Evolutionary conservation across 371 early-diverging fungal species (phyloP), one percentile per base, ranked within the genome.

Genomic region (Sporodiniella umbellata): DNA sequence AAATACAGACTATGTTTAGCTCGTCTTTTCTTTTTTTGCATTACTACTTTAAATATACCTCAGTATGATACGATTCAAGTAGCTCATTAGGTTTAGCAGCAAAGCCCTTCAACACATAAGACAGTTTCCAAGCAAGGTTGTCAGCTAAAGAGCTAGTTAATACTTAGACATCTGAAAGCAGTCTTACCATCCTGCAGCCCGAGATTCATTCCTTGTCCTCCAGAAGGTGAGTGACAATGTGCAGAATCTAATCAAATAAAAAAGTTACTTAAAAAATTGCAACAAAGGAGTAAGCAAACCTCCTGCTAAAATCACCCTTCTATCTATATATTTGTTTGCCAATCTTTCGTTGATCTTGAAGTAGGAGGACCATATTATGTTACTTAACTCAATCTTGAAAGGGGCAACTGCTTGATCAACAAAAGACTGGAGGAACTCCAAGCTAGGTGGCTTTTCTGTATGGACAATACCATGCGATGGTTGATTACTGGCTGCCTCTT

Each of bases 71-170:
- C 0, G 70, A 70, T 24, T 74, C 60, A 4, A 74, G 33, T 7
- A 74, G 33, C n/a, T 40, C 38, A 12, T 74, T 71, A 10, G 64
- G 60, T 19, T 68, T 50, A 12, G 49, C 25, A 3, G 62, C 45
- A 10, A 48, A 22, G 0, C 58, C 60, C 0, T 55, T 61, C 14
- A 74, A 40, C 1, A 66, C 75, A 18, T 59, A 42, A 1, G 75
- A 70, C 22, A 74, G 30, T 23, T 74, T 74, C 75, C 75, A 74
- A 19, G 66, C 70, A 38, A 74, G 54, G 15, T 74, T 70, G 17
- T 66, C 50, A 19, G 68, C 71, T 75, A 64, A 14, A 30, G 12
- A 10, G 18, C 26, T 22, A 15, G n/a, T 12, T 15, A 8, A 12
- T 43, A 11, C 12, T 33, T 42, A 28, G 10, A 28, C 30, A 28